Evolutionary conservation across 2,329 filamentous ascomycete genomes (phyloP), one percentile per base, ranked within the genome.

Genomic region (Penicillium sp.): DNA sequence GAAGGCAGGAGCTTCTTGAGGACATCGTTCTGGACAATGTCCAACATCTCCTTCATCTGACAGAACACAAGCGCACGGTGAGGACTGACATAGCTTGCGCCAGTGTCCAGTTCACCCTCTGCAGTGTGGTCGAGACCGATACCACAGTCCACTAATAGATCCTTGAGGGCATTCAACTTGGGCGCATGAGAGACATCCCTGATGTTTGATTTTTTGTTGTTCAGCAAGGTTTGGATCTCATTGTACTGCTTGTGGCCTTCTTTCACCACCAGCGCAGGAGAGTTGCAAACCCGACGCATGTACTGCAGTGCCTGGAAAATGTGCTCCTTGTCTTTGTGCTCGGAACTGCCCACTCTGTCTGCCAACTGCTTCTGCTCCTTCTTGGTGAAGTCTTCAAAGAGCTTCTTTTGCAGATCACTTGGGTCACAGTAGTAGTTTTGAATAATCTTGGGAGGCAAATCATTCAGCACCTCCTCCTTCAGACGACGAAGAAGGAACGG

Each of bases 1-100:
- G 88, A 90, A 1, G 94, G 94, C n/a, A 99, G 83, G 76, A 97
- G 83, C 67, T 89, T 89, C 72, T 91, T 91, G 38, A 99, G 78
- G 1, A 99, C 94, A 54, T 93, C 92, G 66, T 89, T 91, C 71
- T 97, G 92, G 2, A 99, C 95, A 85, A 99, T 97, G 73, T 99
- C 94, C 22, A 99, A 83, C 95, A 99, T 99, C 74, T 99, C 94
- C 77, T 99, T 99, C 91, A 99, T 97, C 73, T 99, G 94, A 68
- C 94, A 99, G 81, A 99, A 99, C 63, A 99, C 89, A 27, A 99
- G 84, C 0, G 94, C 95, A 43, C 94, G 90, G 71, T 99, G 94
- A 29, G 93, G 94, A 58, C 94, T 96, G 71, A 99, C 95, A 39
- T 92, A 95, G 72, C 91, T 85, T 47, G 84, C 82, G 54, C 82